A percentile compares a stretch with the other conserved stretches of the same genome.
Conservation (phyloP, 306 rosid genomes). For the Astragalus glycyphyllos region DNA sequence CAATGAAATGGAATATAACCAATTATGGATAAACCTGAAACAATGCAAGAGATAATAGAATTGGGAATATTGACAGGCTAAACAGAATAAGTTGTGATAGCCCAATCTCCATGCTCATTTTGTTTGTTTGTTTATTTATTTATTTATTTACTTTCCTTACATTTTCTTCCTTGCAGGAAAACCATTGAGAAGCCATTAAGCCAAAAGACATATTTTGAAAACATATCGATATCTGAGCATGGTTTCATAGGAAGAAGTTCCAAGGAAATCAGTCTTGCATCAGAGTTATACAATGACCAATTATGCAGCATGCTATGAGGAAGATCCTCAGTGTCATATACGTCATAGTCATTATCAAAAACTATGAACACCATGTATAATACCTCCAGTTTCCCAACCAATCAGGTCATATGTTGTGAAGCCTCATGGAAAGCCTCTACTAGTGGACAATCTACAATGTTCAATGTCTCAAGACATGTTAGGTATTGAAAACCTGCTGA, state of each 20-base stretch:
- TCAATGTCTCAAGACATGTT: slow-evolving; percentile 1
- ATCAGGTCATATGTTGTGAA: too few relatives aligned
- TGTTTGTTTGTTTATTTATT: too few relatives aligned
- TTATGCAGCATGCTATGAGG: slow-evolving; percentile 86
- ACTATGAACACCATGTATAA: too few relatives aligned
- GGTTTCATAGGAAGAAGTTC: slow-evolving; percentile 99
- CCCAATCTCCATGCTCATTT: neutral
- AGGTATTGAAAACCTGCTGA: slow-evolving; percentile 30
- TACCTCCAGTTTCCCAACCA: too few relatives aligned
- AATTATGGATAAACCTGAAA: slow-evolving; percentile 23
- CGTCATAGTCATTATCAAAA: slow-evolving; percentile 62
- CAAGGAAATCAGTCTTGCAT: slow-evolving; percentile 83
- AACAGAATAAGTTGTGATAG: slow-evolving; percentile 2
- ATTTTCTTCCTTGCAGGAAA: too few relatives aligned
- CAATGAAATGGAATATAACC: slow-evolving; percentile 18
- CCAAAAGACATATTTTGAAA: neutral
- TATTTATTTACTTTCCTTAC: neutral
- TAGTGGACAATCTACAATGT: too few relatives aligned
- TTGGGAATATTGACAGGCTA: neutral
- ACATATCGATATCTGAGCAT: slow-evolving; percentile 77
- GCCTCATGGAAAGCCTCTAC: slow-evolving; percentile 4
- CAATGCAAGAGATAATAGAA: neutral
- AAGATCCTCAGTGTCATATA: slow-evolving; percentile 67
- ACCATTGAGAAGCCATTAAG: neutral
- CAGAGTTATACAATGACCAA: slow-evolving; percentile 90